These are phyloP conservation scores for Heliamphora pulchella DNA, from an alignment of 179 eudicot species.

Conservation along the genomic window DNA sequence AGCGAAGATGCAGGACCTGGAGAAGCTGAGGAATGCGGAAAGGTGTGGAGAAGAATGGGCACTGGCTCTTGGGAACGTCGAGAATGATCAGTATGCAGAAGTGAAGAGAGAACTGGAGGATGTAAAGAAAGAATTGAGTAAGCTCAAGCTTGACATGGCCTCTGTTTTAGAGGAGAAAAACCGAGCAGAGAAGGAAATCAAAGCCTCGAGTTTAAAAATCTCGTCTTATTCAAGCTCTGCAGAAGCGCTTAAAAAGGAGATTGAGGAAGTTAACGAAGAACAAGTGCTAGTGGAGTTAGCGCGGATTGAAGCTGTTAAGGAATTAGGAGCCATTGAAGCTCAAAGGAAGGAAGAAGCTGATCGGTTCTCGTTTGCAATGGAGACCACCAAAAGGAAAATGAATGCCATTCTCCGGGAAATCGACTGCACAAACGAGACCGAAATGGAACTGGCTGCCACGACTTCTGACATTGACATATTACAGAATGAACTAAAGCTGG, in stretches of 20 bases:
- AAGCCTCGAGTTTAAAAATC: conserved; percentile 32
- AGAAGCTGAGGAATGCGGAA: conserved; percentile 1
- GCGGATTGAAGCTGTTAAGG: conserved; percentile 70
- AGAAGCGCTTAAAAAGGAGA: conserved; percentile 46
- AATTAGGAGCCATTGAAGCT: conserved; percentile 52
- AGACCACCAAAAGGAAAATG: conserved; percentile 39
- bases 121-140: conserved; percentile 54
- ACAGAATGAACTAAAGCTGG: conserved; percentile 45
- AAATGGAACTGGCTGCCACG: conserved; percentile 36
- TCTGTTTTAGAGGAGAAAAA: conserved; percentile 41
- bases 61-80: background rate
- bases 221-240: conserved; percentile 25
- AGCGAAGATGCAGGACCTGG: conserved; percentile 10
- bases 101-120: conserved; percentile 44
- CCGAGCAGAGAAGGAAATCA: conserved; percentile 49
- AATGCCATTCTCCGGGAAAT: conserved; percentile 35
- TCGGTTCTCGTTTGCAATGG: conserved; percentile 30
- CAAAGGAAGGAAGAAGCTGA: conserved; percentile 42
- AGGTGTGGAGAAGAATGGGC: background rate
- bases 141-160: conserved; percentile 61
- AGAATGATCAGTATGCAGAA: conserved; percentile 28
- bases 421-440: conserved; percentile 33
- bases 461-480: conserved; percentile 42
- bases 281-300: conserved; percentile 84
- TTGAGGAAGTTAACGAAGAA: conserved; percentile 76